Evolutionary conservation across 495 filamentous ascomycete species (phyloP).

Genomic region (Hypoxylon fragiforme): DNA sequence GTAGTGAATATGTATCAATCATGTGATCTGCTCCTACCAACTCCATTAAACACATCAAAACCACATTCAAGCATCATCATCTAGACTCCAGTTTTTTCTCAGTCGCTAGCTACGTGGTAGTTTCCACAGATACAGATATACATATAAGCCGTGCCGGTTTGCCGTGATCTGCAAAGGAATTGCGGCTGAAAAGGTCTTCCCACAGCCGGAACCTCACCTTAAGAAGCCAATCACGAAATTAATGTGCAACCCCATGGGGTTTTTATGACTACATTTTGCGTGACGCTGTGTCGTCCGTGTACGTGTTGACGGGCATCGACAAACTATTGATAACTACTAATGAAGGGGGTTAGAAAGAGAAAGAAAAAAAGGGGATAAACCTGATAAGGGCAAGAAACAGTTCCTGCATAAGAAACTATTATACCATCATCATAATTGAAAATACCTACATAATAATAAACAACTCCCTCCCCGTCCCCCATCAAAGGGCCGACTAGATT

Average conservation of each 20-base stretch:
- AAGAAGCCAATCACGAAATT: slow-evolving; percentile 1
- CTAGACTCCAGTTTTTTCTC: background rate
- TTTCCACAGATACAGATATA: too few species aligned
- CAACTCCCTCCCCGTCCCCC: background rate
- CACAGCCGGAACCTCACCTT: background rate
- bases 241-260: slow-evolving; percentile 18
- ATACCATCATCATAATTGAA: too few species aligned
- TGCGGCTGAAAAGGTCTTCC: slow-evolving; percentile 11
- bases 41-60: too few species aligned
- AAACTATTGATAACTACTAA: background rate
- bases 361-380: background rate
- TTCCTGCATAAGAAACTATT: background rate
- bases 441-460: too few species aligned
- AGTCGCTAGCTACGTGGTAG: background rate
- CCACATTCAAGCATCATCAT: too few species aligned
- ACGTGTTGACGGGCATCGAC: too few species aligned
- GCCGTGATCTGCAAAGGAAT: background rate
- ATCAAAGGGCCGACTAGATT: background rate
- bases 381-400: background rate
- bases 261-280: background rate
- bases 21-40: too few species aligned
- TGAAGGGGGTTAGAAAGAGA: background rate
- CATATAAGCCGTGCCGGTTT: background rate
- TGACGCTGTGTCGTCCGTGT: too few species aligned
- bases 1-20: too few species aligned